Base-by-base conservation (phyloP, 768 basidiomycete genomes). In the Boletus rufocinnamomeus region DNA sequence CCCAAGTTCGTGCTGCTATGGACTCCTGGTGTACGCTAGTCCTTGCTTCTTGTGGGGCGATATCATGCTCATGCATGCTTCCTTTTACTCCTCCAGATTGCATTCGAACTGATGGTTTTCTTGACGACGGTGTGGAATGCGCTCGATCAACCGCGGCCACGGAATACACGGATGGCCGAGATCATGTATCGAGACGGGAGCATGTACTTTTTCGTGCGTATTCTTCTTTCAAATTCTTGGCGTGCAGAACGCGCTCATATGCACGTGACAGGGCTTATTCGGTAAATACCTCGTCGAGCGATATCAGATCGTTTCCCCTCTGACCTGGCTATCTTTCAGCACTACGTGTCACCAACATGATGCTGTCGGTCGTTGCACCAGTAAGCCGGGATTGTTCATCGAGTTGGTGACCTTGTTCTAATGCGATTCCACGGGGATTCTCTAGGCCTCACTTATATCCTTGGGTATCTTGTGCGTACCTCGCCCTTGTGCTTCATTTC, bases 51-150 rank as follows among this genome's bases (percentile, higher is more conserved):
- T 4, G 27, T 8, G 13, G 27, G 34, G 4, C 2, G 4, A 40
- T 28, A 30, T 46, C 43, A 9, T 47, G 32, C 44, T 57, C 41
- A 63, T 8, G 3, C 19, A 5, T 38, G 2, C n/a, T 10, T 30
- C 19, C 23, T 11, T 19, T 27, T 21, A 2, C 16, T n/a, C n/a
- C 19, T 41, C 19, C 23, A 74, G 72, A 62, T 72, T 4, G 59
- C 47, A 2, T 74, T 72, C 14, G 74, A 75, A 48, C 14, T 67
- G n/a, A 60, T 75, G 58, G 47, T 75, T 9, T 74, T 74, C 49
- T 7, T 62, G 32, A 67, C 65, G 44, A 63, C 63, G 1, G 54
- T 64, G 13, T 72, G 74, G 71, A 74, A 74, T 16, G 64, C 66
- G 2, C 57, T 73, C 13, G 66, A 73, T 43, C 61, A 53, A 27